Conservation (phyloP, 129 eudicot genomes). For the Lactuca saligna region DNA sequence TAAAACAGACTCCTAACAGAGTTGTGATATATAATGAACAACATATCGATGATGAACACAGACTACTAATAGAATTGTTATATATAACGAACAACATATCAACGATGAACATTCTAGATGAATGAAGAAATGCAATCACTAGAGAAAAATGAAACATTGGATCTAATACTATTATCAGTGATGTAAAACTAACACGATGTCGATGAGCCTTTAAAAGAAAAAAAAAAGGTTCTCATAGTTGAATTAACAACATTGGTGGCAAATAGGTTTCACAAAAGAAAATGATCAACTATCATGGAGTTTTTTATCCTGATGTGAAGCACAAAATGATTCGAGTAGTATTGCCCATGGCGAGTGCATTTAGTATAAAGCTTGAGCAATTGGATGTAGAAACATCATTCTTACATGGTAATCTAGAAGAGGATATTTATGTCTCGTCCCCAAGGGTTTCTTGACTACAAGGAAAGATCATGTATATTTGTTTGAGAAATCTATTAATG, state of each 20-base stretch:
- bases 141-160: not conserved
- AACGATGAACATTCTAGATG: not conserved
- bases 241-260: constrained; percentile 11
- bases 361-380: not conserved
- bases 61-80: too few relatives aligned
- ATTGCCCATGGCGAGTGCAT: not conserved
- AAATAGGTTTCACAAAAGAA: constrained; percentile 15
- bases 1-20: too few relatives aligned
- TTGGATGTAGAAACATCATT: not conserved
- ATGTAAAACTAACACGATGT: not conserved
- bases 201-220: constrained; percentile 22
- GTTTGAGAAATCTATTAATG: not conserved
- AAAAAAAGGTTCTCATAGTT: constrained; percentile 4
- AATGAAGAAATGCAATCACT: constrained; percentile 8
- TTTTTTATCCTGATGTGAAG: constrained; percentile 4
- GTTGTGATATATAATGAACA: too few relatives aligned
- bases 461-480: not conserved
- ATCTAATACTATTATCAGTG: not conserved
- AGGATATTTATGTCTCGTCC: not conserved
- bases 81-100: too few relatives aligned
- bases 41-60: too few relatives aligned
- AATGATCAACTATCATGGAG: constrained; percentile 11
- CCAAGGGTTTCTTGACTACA: not conserved
- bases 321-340: not conserved
- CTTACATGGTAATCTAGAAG: not conserved